Conservation (phyloP, 2,329 filamentous ascomycete species). For the Fusarium staphyleae region DNA sequence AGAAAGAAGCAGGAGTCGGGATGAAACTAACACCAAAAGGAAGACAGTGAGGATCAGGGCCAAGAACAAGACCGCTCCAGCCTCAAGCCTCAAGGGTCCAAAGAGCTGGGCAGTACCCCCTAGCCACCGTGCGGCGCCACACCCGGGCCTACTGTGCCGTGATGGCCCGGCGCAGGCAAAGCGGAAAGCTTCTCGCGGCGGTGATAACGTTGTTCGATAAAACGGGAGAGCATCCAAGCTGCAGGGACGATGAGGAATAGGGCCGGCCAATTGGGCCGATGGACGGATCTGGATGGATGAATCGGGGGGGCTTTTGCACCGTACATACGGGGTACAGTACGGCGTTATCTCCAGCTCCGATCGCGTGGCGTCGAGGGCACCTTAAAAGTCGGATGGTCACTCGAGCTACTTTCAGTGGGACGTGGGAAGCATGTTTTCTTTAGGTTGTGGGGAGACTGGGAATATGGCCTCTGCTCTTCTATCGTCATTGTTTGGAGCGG, state of each 20-base stretch:
- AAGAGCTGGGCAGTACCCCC: constrained; percentile 1
- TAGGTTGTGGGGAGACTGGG: constrained; percentile 33
- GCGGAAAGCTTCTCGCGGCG: constrained; percentile 6
- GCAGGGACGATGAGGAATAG: constrained; percentile 31
- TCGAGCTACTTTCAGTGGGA: constrained; percentile 23
- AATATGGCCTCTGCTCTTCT: constrained; percentile 12
- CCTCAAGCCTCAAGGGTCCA: constrained; percentile 12
- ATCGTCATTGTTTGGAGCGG: constrained; percentile 18
- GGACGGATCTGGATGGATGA: constrained; percentile 1
- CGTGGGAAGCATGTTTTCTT: constrained; percentile 17
- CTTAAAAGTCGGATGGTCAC: constrained; percentile 27
- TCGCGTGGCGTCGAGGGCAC: constrained; percentile 26
- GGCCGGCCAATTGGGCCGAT: constrained; percentile 41
- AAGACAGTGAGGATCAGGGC: background rate
- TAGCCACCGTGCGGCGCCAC: constrained; percentile 19
- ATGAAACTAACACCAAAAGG: background rate
- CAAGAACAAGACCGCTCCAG: constrained; percentile 34
- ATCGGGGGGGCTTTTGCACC: constrained; percentile 21
- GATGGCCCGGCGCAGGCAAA: constrained; percentile 10
- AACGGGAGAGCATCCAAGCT: constrained; percentile 20
- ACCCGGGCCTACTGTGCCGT: constrained; percentile 25
- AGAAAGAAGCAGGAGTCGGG: constrained; percentile 15
- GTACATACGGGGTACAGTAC: constrained; percentile 15
- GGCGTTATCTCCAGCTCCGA: background rate
- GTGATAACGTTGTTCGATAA: constrained; percentile 22